Base-by-base conservation (phyloP, 306 rosid genomes). In the Fragaria iinumae region DNA sequence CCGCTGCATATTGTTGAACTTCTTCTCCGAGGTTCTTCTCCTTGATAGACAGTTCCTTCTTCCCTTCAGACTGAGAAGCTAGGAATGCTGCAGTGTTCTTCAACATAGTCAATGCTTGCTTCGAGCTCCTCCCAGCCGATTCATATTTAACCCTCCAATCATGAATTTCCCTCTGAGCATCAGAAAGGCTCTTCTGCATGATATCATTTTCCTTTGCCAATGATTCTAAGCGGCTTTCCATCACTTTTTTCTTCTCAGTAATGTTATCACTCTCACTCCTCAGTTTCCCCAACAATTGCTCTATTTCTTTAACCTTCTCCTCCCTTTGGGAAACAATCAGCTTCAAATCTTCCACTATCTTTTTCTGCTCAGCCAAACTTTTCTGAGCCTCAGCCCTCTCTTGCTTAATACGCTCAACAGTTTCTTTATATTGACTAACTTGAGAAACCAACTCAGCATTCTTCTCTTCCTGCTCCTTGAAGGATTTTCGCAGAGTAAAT, bases 61-160 rank as follows among this genome's bases (percentile, higher is more conserved):
- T 79, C 39, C 67, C 80, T 18, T 69, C 73, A 45, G 84, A 45
- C 5, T 76, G 69, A 7, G 67, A 69, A 55, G 87, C 77, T 49
- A 91, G 75, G 11, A 52, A 5, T 34, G 87, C 82, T 29, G 89
- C 82, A 9, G 97, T 88, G 20, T 71, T 73, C 89, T 87, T 91
- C 92, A 95, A 47, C 90, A 86, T 55, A 32, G 82, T 48, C 60
- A 89, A 73, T 4, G 92, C 89, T 80, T 72, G 75, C 70, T 81
- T 79, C 4, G 87, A 79, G 41, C 80, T 83, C 53, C 12, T 38
- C 25, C 79, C 55, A 17, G 84, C 86, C 21, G 64, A 77, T 7
- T 92, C 88, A 44, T 79, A 29, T 77, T 88, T 84, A 14, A 75
- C 87, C 62, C 66, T 88, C 83, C 88, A 79, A 34, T 88, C 88